Conservation (phyloP, 1,284 basidiomycete species). For the Ceratorhiza oryzae-sativae region DNA sequence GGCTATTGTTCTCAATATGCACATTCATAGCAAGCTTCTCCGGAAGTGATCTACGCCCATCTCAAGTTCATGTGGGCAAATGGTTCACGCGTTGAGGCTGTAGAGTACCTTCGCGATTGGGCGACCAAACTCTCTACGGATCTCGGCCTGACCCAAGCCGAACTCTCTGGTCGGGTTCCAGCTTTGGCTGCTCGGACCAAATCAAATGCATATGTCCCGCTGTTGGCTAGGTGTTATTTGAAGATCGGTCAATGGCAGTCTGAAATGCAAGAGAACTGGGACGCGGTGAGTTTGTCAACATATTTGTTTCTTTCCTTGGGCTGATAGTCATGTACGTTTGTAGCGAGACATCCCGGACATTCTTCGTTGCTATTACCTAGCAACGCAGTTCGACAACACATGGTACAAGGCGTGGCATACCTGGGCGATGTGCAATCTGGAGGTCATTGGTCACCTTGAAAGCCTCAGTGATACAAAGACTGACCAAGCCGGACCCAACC, state of each 20-base stretch:
- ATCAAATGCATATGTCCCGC: slow-evolving; percentile 77
- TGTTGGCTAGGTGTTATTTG: slow-evolving; percentile 96
- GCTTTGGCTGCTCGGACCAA: slow-evolving; percentile 63
- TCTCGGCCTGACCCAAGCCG: slow-evolving; percentile 66
- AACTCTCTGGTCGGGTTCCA: slow-evolving; percentile 56
- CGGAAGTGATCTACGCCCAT: slow-evolving; percentile 96
- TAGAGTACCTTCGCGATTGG: slow-evolving; percentile 88
- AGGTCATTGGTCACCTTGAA: slow-evolving; percentile 88
- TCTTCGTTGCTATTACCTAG: slow-evolving; percentile 82
- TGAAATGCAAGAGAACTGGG: slow-evolving; percentile 81
- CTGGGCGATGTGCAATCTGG: slow-evolving; percentile 97
- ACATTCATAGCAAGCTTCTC: slow-evolving; percentile 71
- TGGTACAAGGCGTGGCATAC: slow-evolving; percentile 99
- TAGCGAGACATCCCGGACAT: slow-evolving; percentile 84
- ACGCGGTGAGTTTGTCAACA: slow-evolving; percentile 60
- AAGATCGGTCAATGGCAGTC: slow-evolving; percentile 97
- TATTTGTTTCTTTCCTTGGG: slow-evolving; percentile 21
- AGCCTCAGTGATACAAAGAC: slow-evolving; percentile 65
- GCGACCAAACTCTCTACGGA: slow-evolving; percentile 79
- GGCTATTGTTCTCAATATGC: slow-evolving; percentile 36
- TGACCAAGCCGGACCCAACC: slow-evolving; percentile 71
- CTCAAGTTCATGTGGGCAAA: slow-evolving; percentile 97
- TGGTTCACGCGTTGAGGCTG: slow-evolving; percentile 78
- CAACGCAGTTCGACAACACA: slow-evolving; percentile 89
- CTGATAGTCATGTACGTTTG: slow-evolving; percentile 1